Conservation (phyloP, 345 rosid species). For the Brassica nigra region DNA sequence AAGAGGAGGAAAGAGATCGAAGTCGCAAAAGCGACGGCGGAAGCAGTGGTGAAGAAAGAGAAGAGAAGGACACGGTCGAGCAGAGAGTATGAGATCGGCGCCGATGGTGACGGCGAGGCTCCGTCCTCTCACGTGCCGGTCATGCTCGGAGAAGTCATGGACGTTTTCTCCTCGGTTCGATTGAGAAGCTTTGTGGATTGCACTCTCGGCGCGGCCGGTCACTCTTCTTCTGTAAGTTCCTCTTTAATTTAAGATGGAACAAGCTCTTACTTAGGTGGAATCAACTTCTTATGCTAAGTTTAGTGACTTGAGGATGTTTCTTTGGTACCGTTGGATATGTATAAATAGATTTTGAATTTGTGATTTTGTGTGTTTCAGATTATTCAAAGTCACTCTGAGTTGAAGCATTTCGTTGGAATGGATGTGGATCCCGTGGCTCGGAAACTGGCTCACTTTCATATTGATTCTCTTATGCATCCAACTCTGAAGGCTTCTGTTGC, state of each 20-base stretch:
- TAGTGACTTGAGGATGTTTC: background rate
- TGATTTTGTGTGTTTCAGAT: slow-evolving; percentile 48
- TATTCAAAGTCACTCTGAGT: slow-evolving; percentile 66
- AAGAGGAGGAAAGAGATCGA: slow-evolving; percentile 34
- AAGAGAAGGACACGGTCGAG: slow-evolving; percentile 84
- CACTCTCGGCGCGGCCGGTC: slow-evolving; percentile 93
- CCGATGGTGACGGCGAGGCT: slow-evolving; percentile 25
- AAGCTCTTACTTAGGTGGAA: background rate
- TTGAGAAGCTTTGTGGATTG: slow-evolving; percentile 79
- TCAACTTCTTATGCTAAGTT: background rate
- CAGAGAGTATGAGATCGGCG: slow-evolving; percentile 49
- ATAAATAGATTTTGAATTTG: background rate
- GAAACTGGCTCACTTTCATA: slow-evolving; percentile 54
- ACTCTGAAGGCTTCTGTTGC: slow-evolving; percentile 50
- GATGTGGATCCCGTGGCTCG: slow-evolving; percentile 91
- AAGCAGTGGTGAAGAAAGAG: slow-evolving; percentile 45
- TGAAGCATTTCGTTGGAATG: slow-evolving; percentile 69
- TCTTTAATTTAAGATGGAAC: slow-evolving; percentile 9
- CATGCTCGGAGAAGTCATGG: slow-evolving; percentile 81
- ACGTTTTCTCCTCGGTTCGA: slow-evolving; percentile 61
- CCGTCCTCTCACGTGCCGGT: slow-evolving; percentile 71
- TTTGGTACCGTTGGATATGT: background rate
- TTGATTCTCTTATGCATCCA: slow-evolving; percentile 51
- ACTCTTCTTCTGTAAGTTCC: slow-evolving; percentile 73
- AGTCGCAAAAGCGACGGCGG: slow-evolving; percentile 19